A percentile compares a stretch with the other conserved stretches of the same genome.
Evolutionary conservation across 305 asterid genomes (phyloP).

Genomic region (Fraxinus xanthoxyloides): DNA sequence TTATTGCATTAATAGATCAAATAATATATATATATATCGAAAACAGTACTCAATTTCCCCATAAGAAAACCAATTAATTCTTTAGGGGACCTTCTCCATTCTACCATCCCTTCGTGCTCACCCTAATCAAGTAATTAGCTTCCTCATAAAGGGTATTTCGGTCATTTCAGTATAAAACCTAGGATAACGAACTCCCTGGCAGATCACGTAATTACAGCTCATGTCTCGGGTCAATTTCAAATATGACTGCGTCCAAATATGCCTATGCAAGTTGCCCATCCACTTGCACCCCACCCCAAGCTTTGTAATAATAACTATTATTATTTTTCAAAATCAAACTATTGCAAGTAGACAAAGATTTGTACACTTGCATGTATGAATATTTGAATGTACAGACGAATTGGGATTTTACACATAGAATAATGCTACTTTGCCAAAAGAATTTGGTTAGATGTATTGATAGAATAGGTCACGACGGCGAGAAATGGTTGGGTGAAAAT

Average conservation of each 20-base stretch:
- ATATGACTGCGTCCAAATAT: conserved; percentile 31
- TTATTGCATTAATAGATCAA: too few species aligned
- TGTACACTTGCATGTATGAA: not conserved
- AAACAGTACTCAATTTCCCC: too few species aligned
- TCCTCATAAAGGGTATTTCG: not conserved
- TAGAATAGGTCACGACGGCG: too few species aligned
- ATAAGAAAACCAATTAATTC: too few species aligned
- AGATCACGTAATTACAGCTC: conserved; percentile 19
- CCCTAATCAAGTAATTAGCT: not conserved
- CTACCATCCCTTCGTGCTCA: not conserved
- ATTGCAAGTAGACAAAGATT: conserved; percentile 30
- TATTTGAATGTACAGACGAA: not conserved
- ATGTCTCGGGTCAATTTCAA: conserved; percentile 3
- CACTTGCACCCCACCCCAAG: conserved; percentile 32
- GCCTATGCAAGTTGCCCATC: conserved; percentile 37
- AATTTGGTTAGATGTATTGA: too few species aligned
- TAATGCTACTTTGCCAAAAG: too few species aligned
- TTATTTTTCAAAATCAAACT: conserved; percentile 13
- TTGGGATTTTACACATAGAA: not conserved
- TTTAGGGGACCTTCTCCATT: too few species aligned
- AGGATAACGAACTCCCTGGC: not conserved
- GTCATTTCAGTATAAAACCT: not conserved
- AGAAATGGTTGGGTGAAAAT: too few species aligned
- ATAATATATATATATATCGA: too few species aligned
- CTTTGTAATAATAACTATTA: not conserved